These are phyloP conservation scores for Linum trigynum DNA, from an alignment of 345 rosid genomes.

Conservation along the genomic window DNA sequence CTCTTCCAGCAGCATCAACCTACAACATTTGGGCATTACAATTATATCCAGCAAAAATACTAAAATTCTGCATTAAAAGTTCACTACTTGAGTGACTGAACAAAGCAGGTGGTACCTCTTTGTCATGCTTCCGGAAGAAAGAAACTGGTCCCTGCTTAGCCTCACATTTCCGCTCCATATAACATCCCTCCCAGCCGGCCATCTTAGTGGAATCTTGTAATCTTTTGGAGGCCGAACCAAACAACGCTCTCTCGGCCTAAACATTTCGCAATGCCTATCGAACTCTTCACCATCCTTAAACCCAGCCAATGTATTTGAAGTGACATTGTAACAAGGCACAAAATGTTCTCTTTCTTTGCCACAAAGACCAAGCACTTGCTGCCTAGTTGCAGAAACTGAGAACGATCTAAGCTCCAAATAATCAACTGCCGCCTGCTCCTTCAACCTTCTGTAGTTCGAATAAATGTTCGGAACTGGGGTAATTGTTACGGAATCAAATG, in stretches of 20 bases:
- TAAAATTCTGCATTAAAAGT: background rate
- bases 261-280: slow-evolving; percentile 80
- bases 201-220: slow-evolving; percentile 80
- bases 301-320: slow-evolving; percentile 64
- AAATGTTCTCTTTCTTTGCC: slow-evolving; percentile 82
- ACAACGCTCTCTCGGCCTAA: slow-evolving; percentile 43
- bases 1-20: slow-evolving; percentile 96
- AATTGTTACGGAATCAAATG: slow-evolving; percentile 39
- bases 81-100: background rate
- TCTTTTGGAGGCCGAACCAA: slow-evolving; percentile 89
- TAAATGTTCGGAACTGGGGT: slow-evolving; percentile 43
- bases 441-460: slow-evolving; percentile 71
- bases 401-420: slow-evolving; percentile 67
- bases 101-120: slow-evolving; percentile 44
- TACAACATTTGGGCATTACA: slow-evolving; percentile 8
- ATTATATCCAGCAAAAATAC: background rate
- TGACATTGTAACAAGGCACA: slow-evolving; percentile 83
- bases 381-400: slow-evolving; percentile 39
- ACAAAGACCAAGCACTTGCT: slow-evolving; percentile 59
- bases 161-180: slow-evolving; percentile 96
- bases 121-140: slow-evolving; percentile 93
- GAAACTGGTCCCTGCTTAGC: slow-evolving; percentile 93
- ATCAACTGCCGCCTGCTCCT: slow-evolving; percentile 86
- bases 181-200: slow-evolving; percentile 94
- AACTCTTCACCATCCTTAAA: slow-evolving; percentile 77